These are phyloP conservation scores for Mariannaea elegans DNA, from an alignment of 2,329 filamentous ascomycete species.

Conservation along the genomic window DNA sequence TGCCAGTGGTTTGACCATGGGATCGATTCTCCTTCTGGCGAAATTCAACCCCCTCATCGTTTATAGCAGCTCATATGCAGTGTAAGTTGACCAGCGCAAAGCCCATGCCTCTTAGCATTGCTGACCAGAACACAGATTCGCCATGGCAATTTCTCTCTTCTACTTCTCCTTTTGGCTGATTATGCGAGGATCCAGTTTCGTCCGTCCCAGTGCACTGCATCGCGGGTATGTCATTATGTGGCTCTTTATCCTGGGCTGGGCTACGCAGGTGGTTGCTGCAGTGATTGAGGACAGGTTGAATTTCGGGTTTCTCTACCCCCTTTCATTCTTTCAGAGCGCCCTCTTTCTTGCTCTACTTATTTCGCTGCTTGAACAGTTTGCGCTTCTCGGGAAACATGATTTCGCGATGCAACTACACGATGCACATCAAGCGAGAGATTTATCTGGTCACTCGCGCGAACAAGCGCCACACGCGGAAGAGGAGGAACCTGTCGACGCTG, in stretches of 20 bases:
- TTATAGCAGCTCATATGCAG: constrained; percentile 88
- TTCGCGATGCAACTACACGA: constrained; percentile 70
- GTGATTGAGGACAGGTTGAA: constrained; percentile 79
- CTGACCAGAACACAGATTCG: constrained; percentile 66
- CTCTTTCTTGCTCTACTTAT: constrained; percentile 79
- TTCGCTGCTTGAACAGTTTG: constrained; percentile 82
- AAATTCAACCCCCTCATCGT: constrained; percentile 90
- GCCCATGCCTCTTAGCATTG: background rate
- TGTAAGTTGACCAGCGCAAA: constrained; percentile 54
- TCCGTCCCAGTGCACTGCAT: constrained; percentile 86
- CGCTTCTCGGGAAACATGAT: constrained; percentile 74
- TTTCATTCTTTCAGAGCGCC: constrained; percentile 81
- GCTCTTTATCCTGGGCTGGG: constrained; percentile 82
- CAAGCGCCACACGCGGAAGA: constrained; percentile 18
- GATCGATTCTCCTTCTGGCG: constrained; percentile 76
- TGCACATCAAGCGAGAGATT: constrained; percentile 55
- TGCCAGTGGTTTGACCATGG: constrained; percentile 74
- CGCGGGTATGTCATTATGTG: constrained; percentile 83
- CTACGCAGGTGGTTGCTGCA: constrained; percentile 74
- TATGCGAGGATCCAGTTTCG: constrained; percentile 78
- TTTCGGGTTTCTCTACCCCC: constrained; percentile 79
- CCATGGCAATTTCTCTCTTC: constrained; percentile 85
- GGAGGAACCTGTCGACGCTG: constrained; percentile 34
- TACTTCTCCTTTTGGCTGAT: constrained; percentile 85
- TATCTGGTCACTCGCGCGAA: constrained; percentile 40